Conservation (phyloP, 371 early-diverging fungal species). For the Blakeslea trispora region DNA sequence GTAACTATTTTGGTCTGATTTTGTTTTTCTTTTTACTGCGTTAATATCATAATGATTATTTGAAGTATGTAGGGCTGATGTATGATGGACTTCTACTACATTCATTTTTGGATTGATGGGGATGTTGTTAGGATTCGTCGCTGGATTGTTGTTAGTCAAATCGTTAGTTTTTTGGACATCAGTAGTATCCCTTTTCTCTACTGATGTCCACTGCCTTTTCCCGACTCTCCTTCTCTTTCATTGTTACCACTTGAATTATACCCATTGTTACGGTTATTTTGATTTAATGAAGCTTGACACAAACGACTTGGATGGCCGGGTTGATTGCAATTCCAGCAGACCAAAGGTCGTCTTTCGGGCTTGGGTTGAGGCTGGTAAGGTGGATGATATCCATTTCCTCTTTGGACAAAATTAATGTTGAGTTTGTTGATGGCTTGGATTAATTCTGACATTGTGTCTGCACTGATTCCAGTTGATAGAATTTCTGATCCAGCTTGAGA, state of each 20-base stretch:
- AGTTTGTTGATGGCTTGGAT: neutral
- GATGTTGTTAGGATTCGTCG: too few relatives aligned
- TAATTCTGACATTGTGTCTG: neutral
- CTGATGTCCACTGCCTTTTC: slow-evolving; percentile 10
- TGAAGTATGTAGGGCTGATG: too few relatives aligned
- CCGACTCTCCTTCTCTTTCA: too few relatives aligned
- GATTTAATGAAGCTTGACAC: neutral
- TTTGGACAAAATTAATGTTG: neutral
- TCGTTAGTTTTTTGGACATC: slow-evolving; percentile 1
- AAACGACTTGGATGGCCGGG: neutral
- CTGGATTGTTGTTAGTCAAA: too few relatives aligned
- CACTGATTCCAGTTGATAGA: neutral
- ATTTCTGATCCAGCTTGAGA: neutral
- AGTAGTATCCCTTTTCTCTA: slow-evolving; percentile 3
- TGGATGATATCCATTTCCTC: neutral
- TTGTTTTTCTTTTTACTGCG: neutral
- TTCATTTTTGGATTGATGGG: neutral
- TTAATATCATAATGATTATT: too few relatives aligned
- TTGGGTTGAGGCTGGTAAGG: neutral
- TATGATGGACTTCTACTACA: too few relatives aligned
- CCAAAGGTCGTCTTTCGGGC: neutral
- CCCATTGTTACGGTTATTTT: neutral
- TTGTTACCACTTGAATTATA: neutral
- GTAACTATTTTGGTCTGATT: neutral
- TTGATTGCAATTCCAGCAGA: neutral